phyloP scores from a whole-genome alignment of 768 basidiomycete species.

The Pleurotus platypus region DNA sequence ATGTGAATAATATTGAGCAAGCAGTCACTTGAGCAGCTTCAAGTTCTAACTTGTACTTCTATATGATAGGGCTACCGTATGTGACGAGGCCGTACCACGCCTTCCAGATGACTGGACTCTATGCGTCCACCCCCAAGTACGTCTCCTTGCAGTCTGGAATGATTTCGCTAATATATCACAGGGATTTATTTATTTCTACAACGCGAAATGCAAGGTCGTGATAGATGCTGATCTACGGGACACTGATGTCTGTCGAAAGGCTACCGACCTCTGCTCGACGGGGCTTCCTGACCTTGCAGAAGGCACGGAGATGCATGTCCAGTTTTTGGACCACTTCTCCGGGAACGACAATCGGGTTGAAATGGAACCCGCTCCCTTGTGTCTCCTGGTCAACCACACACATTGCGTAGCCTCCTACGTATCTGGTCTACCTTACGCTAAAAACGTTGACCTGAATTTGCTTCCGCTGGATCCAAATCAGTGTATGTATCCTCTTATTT shows the following conservation, averaged over 20 bases:
- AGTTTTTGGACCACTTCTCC: constrained; percentile 12
- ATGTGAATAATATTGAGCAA: too few relatives aligned
- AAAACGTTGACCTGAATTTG: constrained; percentile 15
- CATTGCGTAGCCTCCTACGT: constrained; percentile 42
- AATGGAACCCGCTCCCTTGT: too few relatives aligned
- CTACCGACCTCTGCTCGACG: constrained; percentile 16
- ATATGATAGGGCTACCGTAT: too few relatives aligned
- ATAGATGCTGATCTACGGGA: constrained; percentile 49
- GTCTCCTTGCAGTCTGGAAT: background rate
- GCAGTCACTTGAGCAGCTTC: too few relatives aligned
- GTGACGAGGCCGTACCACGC: background rate
- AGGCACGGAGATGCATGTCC: constrained; percentile 41
- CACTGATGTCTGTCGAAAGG: constrained; percentile 25
- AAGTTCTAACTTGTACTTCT: too few relatives aligned
- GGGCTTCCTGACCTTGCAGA: constrained; percentile 29
- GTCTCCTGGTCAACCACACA: constrained; percentile 41
- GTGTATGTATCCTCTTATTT: constrained; percentile 13
- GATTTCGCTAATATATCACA: constrained; percentile 12
- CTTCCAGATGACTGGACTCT: constrained; percentile 1
- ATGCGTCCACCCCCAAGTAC: constrained; percentile 5
- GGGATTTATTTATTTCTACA: constrained; percentile 51
- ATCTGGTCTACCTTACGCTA: constrained; percentile 24
- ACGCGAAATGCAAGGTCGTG: constrained; percentile 33
- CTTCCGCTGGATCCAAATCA: constrained; percentile 21
- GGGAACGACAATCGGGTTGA: too few relatives aligned